Conservation (phyloP, 2,329 filamentous ascomycete genomes). For the Dryadomyces sulphureus region DNA sequence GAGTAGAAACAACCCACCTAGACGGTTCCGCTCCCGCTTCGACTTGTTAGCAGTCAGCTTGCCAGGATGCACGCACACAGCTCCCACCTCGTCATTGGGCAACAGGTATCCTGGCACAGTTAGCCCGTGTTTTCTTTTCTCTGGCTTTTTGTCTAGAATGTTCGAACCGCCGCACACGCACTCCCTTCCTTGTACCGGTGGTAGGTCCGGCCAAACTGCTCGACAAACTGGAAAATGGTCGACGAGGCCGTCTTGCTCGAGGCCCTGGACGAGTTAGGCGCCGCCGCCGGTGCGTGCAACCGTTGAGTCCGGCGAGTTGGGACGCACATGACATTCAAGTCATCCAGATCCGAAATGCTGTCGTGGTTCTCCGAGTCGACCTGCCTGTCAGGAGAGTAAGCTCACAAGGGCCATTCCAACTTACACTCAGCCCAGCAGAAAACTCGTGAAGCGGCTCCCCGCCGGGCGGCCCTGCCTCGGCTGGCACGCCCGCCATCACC, state of each 20-base stretch:
- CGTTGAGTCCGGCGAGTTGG: background rate
- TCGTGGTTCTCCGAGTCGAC: constrained; percentile 4
- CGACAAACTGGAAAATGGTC: constrained; percentile 4
- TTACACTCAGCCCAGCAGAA: constrained; percentile 7
- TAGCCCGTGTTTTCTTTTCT: background rate
- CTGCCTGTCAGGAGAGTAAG: background rate
- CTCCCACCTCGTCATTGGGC: constrained; percentile 11
- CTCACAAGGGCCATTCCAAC: background rate
- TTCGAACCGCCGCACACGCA: background rate
- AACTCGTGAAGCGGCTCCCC: constrained; percentile 6
- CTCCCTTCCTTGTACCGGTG: constrained; percentile 7
- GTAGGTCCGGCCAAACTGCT: constrained; percentile 5
- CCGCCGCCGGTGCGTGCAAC: background rate
- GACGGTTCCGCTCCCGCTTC: constrained; percentile 13
- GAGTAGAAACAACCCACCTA: constrained; percentile 7
- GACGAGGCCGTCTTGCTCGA: background rate
- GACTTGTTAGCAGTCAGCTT: background rate
- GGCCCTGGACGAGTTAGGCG: background rate
- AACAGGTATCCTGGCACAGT: constrained; percentile 8
- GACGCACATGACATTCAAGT: background rate
- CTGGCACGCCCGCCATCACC: background rate
- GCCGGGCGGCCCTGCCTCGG: background rate
- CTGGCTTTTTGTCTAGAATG: no score
- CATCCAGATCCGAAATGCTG: constrained; percentile 1
- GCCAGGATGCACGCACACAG: background rate